Percentiles rank a stretch among this genome's conserved stretches.
These are phyloP conservation scores for Leishmania aethiopica DNA, from an alignment of 208 protist genomes.

Conservation along the genomic window DNA sequence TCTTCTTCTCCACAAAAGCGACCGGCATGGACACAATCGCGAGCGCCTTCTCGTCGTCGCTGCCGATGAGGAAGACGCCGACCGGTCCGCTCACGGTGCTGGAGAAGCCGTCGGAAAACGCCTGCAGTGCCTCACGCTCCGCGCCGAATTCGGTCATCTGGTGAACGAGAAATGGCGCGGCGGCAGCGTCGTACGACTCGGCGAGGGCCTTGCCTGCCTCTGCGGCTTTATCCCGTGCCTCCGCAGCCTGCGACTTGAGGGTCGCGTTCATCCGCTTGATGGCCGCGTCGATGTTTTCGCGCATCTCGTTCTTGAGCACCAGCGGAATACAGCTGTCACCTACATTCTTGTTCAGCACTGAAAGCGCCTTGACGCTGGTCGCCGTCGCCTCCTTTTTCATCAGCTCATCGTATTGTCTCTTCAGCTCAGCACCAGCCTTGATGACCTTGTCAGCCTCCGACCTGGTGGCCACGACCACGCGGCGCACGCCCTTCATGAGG, in stretches of 20 bases:
- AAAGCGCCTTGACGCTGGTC: slow-evolving; percentile 83
- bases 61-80: slow-evolving; percentile 78
- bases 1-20: slow-evolving; percentile 75
- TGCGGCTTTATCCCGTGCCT: slow-evolving; percentile 73
- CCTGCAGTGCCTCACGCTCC: slow-evolving; percentile 86
- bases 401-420: slow-evolving; percentile 58
- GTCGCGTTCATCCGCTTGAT: slow-evolving; percentile 75
- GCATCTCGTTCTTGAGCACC: slow-evolving; percentile 78
- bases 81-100: slow-evolving; percentile 56
- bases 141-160: slow-evolving; percentile 64
- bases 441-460: slow-evolving; percentile 64
- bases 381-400: slow-evolving; percentile 36
- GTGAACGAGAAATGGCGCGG: slow-evolving; percentile 54
- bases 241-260: slow-evolving; percentile 68
- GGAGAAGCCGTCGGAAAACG: slow-evolving; percentile 78
- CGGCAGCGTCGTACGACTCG: slow-evolving; percentile 45
- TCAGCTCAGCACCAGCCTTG: slow-evolving; percentile 47
- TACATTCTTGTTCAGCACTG: slow-evolving; percentile 90
- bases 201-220: slow-evolving; percentile 56
- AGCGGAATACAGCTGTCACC: slow-evolving; percentile 81
- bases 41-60: slow-evolving; percentile 70
- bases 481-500: slow-evolving; percentile 93
- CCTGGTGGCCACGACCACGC: slow-evolving; percentile 83
- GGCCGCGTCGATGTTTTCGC: slow-evolving; percentile 77
- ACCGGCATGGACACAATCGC: slow-evolving; percentile 72